A percentile compares a stretch with the other conserved stretches of the same genome.
Conservation (phyloP, 2,329 filamentous ascomycete species). For the Cladosporium sp. region DNA sequence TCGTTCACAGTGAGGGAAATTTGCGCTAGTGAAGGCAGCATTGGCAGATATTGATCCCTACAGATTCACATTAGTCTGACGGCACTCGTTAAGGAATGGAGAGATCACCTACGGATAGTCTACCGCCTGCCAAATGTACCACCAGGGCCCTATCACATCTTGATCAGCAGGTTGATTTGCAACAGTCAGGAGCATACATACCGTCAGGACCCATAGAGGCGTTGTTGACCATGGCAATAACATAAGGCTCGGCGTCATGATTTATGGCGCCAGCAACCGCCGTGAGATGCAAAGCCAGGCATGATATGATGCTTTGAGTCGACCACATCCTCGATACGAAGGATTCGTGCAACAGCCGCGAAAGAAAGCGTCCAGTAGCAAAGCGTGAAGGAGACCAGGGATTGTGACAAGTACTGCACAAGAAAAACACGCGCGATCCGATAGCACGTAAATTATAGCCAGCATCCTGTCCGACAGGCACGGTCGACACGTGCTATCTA, state of each 20-base stretch:
- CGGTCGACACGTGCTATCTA: not conserved
- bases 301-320: not conserved
- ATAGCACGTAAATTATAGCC: not conserved
- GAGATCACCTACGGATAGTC: constrained; percentile 14
- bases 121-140: constrained; percentile 18
- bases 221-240: constrained; percentile 19
- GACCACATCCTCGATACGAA: not conserved
- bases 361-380: not conserved
- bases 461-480: not conserved
- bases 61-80: not conserved
- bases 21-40: constrained; percentile 22
- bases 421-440: not conserved
- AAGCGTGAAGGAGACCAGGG: not conserved
- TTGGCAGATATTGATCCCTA: not conserved
- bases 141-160: constrained; percentile 20
- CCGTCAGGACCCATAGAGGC: constrained; percentile 20
- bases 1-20: constrained; percentile 19
- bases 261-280: constrained; percentile 3
- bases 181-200: not conserved
- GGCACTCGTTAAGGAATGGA: not conserved
- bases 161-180: not conserved
- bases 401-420: not conserved
- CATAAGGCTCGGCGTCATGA: constrained; percentile 11
- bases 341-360: not conserved
- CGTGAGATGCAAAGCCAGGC: not conserved